Percentiles rank a stretch among this genome's conserved stretches.
Conservation (phyloP, 495 filamentous ascomycete species). For the Parathielavia hyrcaniae region DNA sequence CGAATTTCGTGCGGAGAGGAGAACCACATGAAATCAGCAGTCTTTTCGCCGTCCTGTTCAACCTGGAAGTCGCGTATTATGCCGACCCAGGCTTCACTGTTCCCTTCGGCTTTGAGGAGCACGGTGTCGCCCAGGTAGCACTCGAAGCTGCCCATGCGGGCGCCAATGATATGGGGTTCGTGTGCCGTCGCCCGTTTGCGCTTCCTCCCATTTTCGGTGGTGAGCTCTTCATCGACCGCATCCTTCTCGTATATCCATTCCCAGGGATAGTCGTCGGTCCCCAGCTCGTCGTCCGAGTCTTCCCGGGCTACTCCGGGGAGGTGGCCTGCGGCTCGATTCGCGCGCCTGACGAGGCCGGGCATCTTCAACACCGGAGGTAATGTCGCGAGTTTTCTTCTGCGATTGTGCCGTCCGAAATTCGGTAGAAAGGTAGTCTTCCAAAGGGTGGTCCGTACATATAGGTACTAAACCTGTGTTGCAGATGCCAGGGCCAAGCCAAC, state of each 20-base stretch:
- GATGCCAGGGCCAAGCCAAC: not conserved
- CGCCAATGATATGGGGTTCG: conserved; percentile 59
- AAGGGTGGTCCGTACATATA: no score
- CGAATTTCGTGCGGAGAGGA: conserved; percentile 82
- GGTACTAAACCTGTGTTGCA: no score
- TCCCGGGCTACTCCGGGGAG: conserved; percentile 58
- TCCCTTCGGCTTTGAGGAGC: conserved; percentile 72
- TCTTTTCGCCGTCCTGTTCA: conserved; percentile 58
- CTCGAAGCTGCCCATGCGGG: conserved; percentile 78
- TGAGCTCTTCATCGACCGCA: conserved; percentile 17
- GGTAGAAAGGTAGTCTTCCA: no score
- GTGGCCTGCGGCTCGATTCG: not conserved
- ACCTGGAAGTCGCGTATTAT: conserved; percentile 74
- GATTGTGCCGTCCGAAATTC: no score
- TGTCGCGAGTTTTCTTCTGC: not conserved
- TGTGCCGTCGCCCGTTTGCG: conserved; percentile 32
- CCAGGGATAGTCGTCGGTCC: conserved; percentile 80
- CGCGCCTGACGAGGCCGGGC: conserved; percentile 15
- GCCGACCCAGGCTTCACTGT: conserved; percentile 82
- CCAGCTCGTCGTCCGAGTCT: conserved; percentile 89
- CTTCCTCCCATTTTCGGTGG: conserved; percentile 31
- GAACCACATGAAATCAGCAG: conserved; percentile 83
- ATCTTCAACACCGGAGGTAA: not conserved
- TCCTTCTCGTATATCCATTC: conserved; percentile 71
- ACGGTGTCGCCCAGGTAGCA: conserved; percentile 76